Base-by-base conservation (phyloP, 1,139 yeast species). In the Yarrowia galli region DNA sequence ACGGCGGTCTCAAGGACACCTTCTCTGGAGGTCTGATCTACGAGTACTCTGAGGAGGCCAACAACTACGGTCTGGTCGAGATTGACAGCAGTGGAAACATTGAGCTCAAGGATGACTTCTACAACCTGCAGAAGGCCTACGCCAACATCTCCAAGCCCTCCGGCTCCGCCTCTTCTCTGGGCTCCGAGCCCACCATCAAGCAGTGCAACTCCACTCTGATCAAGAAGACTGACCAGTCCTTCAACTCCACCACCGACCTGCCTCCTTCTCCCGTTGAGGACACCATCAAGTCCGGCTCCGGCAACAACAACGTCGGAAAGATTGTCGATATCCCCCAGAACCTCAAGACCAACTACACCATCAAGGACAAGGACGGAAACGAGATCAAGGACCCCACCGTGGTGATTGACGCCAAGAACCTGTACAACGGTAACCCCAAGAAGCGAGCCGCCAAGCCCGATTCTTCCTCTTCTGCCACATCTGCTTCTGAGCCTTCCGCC, bases 21-120 rank as follows among this genome's bases (percentile, higher is more conserved):
- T 90, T 92, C 74, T 85, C 92, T 69, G 99, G 99, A 10, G 99
- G 99, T 0, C 81, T 95, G 69, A 96, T 92, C 2, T 95, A 95
- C 76, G 98, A 95, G 77, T 95, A 84, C 78, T 86, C 96, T 1
- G 95, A 92, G 77, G 98, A 92, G 75, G 86, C 89, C 32, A 92
- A 92, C 75, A 87, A 90, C 75, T 95, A 95, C 78, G 99, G 99
- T 0, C 81, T 95, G 53, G 97, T 95, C 2, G 84, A 85, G 67
- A 77, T 89, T 18, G 84, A 84, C 69, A 74, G 74, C 3, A 80
- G 83, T 63, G 95, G 93, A 0, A 83, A 86, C 73, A 87, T 75
- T n/a, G 71, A 74, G 48, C 67, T 74, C 64, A 71, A 69, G 42
- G 68, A 73, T 16, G 81, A 79, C 70, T 79, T 73, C 71, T 74